Evolutionary conservation across 139 green algal genomes (phyloP).

Genomic region (Tetradesmus obliquus): DNA sequence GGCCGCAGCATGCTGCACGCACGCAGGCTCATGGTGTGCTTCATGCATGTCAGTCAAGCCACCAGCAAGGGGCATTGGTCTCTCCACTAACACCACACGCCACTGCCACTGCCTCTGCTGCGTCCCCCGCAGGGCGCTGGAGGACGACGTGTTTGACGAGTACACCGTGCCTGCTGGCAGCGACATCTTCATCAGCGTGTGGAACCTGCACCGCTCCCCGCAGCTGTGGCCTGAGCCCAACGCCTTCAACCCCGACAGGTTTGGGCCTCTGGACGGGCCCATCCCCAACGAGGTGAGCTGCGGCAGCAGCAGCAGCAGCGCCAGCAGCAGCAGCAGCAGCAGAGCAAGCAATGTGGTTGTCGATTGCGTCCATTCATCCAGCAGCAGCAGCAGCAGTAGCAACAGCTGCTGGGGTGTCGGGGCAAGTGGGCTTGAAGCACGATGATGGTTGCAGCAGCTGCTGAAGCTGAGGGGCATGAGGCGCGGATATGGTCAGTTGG

Average conservation of each 20-base stretch:
- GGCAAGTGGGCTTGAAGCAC: too few species aligned
- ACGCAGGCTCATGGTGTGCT: too few species aligned
- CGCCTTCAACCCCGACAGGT: constrained; percentile 81
- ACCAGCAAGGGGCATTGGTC: too few species aligned
- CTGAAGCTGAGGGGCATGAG: too few species aligned
- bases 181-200: constrained; percentile 93
- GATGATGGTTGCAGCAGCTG: too few species aligned
- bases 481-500: too few species aligned
- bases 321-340: neutral
- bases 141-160: constrained; percentile 65
- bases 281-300: constrained; percentile 78
- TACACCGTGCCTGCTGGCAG: constrained; percentile 64
- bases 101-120: neutral
- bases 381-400: neutral
- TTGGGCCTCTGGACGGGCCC: constrained; percentile 68
- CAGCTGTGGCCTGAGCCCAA: constrained; percentile 80
- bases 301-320: neutral
- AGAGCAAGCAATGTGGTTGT: too few species aligned
- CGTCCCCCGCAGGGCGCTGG: constrained; percentile 28
- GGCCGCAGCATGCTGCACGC: too few species aligned
- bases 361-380: neutral
- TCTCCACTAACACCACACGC: neutral
- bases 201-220: constrained; percentile 89
- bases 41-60: too few species aligned
- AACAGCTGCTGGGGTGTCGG: neutral